These are phyloP conservation scores for Podaxis pistillaris DNA, from an alignment of 768 basidiomycete species.

Conservation along the genomic window DNA sequence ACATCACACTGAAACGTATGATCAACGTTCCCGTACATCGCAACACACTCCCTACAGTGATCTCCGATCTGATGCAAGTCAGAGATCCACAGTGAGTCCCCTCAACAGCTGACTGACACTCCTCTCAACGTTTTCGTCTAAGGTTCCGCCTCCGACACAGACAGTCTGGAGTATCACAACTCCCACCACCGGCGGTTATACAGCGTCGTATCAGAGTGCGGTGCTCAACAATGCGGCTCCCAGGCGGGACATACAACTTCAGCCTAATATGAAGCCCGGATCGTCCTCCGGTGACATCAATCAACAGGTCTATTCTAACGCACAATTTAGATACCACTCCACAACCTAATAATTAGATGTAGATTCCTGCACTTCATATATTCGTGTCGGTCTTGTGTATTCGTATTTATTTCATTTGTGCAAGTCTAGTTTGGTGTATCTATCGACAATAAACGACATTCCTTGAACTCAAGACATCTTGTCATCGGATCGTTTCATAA, in stretches of 20 bases:
- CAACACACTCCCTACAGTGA: constrained; percentile 12
- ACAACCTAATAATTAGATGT: constrained; percentile 24
- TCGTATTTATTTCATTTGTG: constrained; percentile 9
- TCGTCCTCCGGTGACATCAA: constrained; percentile 12
- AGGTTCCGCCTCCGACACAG: constrained; percentile 18
- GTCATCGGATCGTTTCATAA: constrained; percentile 75
- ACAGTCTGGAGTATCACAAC: constrained; percentile 23
- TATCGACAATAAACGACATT: not conserved
- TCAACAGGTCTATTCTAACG: constrained; percentile 23
- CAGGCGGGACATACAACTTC: constrained; percentile 5
- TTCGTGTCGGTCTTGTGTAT: constrained; percentile 7
- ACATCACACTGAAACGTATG: constrained; percentile 25
- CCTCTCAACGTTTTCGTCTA: not conserved
- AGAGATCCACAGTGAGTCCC: constrained; percentile 7
- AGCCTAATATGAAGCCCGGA: constrained; percentile 3
- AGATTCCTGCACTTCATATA: not conserved
- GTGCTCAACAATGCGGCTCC: not conserved
- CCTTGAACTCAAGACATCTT: not conserved
- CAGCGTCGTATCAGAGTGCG: constrained; percentile 13
- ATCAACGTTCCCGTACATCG: constrained; percentile 18
- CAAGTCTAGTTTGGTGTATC: constrained; percentile 6
- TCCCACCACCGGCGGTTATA: constrained; percentile 19
- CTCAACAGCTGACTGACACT: not conserved
- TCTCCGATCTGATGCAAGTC: constrained; percentile 5
- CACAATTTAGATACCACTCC: constrained; percentile 31